Conservation (phyloP, 495 filamentous ascomycete genomes). For the Daldinia loculata region DNA sequence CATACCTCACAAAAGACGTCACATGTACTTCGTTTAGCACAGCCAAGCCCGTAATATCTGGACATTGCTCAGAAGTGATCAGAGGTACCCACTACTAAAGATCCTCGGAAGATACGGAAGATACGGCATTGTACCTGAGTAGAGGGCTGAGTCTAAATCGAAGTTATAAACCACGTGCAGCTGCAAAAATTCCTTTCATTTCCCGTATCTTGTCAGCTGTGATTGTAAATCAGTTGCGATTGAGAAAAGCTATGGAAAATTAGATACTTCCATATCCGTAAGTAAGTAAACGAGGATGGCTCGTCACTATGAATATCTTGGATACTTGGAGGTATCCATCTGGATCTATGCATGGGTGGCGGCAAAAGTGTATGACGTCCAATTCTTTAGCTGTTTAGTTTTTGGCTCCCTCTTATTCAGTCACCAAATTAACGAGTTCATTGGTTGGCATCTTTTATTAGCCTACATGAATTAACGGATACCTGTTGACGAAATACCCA, state of each 20-base stretch:
- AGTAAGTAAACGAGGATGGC: no score
- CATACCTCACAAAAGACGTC: slow-evolving; percentile 15
- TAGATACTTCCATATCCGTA: no score
- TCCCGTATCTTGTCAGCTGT: background rate
- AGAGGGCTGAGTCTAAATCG: background rate
- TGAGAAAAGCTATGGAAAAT: background rate
- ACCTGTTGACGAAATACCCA: slow-evolving; percentile 5
- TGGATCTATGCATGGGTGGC: background rate
- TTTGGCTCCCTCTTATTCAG: background rate
- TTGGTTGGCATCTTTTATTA: slow-evolving; percentile 1
- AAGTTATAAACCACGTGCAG: background rate
- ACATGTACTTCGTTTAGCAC: slow-evolving; percentile 22
- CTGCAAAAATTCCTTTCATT: background rate
- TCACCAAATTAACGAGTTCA: background rate
- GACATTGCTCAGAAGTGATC: background rate
- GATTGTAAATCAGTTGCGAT: background rate
- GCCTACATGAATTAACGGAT: background rate
- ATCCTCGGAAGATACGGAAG: slow-evolving; percentile 6
- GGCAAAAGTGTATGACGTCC: background rate
- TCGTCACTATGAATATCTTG: no score
- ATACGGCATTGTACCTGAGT: background rate
- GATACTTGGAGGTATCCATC: background rate
- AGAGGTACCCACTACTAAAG: slow-evolving; percentile 3
- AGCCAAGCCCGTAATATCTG: background rate
- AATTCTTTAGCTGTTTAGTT: background rate